phyloP scores from a whole-genome alignment of 1,284 basidiomycete genomes.

The Meripilus lineatus region DNA sequence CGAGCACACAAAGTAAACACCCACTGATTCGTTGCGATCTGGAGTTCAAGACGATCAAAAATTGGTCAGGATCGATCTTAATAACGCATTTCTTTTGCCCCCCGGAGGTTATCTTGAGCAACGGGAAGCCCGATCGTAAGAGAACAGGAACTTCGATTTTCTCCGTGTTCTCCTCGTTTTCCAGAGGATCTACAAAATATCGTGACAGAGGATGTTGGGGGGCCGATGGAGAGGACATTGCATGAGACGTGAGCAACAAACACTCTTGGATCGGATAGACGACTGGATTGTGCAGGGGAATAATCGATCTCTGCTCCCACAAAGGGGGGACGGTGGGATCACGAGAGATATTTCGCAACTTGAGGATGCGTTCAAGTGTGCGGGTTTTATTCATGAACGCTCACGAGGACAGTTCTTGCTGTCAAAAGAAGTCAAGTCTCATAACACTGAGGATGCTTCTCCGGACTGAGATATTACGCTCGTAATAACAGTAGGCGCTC shows the following conservation, averaged over 20 bases:
- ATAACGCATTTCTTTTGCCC: constrained; percentile 77
- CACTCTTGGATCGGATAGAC: neutral
- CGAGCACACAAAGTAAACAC: constrained; percentile 20
- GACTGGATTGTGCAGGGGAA: neutral
- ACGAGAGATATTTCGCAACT: neutral
- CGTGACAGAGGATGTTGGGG: constrained; percentile 18
- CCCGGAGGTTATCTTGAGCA: constrained; percentile 89
- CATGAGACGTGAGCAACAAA: neutral
- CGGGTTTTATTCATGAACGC: neutral
- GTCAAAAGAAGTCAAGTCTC: neutral
- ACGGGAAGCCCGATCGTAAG: constrained; percentile 58
- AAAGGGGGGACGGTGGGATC: neutral
- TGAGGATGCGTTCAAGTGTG: neutral
- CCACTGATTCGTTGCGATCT: constrained; percentile 71
- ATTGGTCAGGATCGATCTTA: constrained; percentile 73
- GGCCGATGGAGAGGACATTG: constrained; percentile 12
- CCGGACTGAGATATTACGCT: too few relatives aligned
- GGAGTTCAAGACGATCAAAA: constrained; percentile 82
- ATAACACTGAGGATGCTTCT: neutral
- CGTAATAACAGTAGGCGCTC: too few relatives aligned
- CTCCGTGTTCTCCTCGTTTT: too few relatives aligned
- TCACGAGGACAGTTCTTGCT: neutral
- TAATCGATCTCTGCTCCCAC: neutral
- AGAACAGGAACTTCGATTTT: constrained; percentile 45
- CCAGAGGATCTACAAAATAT: too few relatives aligned